Evolutionary conservation across 2,329 filamentous ascomycete genomes (phyloP).

Genomic region (Nigrograna mackinnonii): DNA sequence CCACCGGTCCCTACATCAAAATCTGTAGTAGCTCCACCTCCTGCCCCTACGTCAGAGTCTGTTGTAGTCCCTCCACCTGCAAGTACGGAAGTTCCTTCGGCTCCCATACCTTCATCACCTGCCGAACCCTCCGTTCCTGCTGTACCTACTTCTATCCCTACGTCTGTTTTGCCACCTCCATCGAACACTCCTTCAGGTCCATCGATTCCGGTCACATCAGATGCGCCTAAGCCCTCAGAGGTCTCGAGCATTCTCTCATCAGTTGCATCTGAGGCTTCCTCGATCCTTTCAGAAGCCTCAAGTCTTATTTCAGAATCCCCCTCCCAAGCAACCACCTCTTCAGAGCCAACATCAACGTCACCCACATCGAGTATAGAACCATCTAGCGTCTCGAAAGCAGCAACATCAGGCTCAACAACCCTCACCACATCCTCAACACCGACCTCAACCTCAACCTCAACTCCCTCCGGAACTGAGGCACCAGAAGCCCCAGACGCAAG

Average conservation of each 20-base stretch:
- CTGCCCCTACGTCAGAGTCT: no score
- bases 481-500: constrained; percentile 31
- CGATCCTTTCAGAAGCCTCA: constrained; percentile 4
- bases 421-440: constrained; percentile 14
- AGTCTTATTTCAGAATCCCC: not conserved
- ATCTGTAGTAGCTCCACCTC: no score
- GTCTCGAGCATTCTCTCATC: constrained; percentile 5
- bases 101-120: not conserved
- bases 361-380: constrained; percentile 1
- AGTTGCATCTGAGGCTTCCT: constrained; percentile 4
- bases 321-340: not conserved
- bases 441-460: constrained; percentile 11
- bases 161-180: constrained; percentile 1
- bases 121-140: not conserved
- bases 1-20: no score
- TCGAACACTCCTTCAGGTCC: not conserved
- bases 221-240: constrained; percentile 2
- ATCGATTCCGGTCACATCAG: not conserved
- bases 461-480: constrained; percentile 17
- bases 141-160: not conserved
- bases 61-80: no score
- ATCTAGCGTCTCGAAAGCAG: constrained; percentile 10
- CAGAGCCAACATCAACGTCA: not conserved
- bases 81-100: no score
- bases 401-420: constrained; percentile 8